Conservation (phyloP, 352 stramenopile genomes). For the Phytophthora brassicae region DNA sequence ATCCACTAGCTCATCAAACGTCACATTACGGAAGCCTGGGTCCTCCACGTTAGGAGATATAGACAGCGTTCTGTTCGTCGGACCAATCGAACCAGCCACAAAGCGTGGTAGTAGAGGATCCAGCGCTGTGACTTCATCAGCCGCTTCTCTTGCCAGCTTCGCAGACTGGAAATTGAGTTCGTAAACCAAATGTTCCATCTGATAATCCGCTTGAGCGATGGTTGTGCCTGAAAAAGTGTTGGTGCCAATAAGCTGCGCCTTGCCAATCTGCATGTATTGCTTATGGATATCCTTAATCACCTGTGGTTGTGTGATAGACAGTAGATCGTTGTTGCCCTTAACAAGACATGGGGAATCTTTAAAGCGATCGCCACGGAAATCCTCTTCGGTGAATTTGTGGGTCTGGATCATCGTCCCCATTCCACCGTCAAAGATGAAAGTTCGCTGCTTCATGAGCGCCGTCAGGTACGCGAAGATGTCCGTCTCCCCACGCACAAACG, state of each 20-base stretch:
- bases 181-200: conserved; percentile 95
- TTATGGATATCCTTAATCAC: conserved; percentile 96
- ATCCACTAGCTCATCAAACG: conserved; percentile 96
- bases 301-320: conserved; percentile 94
- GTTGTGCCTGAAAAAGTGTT: conserved; percentile 97
- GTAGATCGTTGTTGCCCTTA: conserved; percentile 98
- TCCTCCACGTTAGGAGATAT: conserved; percentile 97
- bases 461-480: conserved; percentile 78
- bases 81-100: conserved; percentile 94
- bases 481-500: conserved; percentile 67
- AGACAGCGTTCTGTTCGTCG: conserved; percentile 95
- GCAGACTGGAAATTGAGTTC: conserved; percentile 96
- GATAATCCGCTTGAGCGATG: conserved; percentile 96
- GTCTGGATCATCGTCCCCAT: conserved; percentile 99
- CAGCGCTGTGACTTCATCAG: conserved; percentile 92
- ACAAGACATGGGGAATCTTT: conserved; percentile 90
- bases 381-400: conserved; percentile 92
- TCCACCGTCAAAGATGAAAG: conserved; percentile 96
- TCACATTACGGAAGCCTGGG: conserved; percentile 93
- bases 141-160: conserved; percentile 89
- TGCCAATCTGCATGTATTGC: conserved; percentile 93
- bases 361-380: conserved; percentile 95
- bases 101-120: conserved; percentile 94
- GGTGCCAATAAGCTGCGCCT: conserved; percentile 95
- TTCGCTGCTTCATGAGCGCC: conserved; percentile 76